Conservation (phyloP, 2,329 filamentous ascomycete species). For the Xylariaceae sp. region DNA sequence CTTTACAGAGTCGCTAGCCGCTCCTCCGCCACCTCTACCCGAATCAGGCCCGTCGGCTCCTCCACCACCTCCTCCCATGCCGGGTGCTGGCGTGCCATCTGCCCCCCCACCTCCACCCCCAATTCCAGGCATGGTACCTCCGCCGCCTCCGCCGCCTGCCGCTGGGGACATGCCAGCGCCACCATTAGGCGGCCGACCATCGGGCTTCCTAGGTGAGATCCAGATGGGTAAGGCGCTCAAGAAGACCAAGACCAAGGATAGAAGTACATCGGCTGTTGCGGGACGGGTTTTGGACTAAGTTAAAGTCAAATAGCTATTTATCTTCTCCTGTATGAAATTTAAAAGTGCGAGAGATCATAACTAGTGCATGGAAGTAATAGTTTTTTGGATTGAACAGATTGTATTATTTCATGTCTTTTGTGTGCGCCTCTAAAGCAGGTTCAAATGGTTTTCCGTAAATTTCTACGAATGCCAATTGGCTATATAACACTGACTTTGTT, state of each 20-base stretch:
- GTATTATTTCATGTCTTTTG: slow-evolving; percentile 20
- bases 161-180: slow-evolving; percentile 53
- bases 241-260: slow-evolving; percentile 91
- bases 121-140: slow-evolving; percentile 47
- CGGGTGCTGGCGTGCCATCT: slow-evolving; percentile 46
- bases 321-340: not conserved
- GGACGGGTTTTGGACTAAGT: slow-evolving; percentile 72
- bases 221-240: slow-evolving; percentile 77
- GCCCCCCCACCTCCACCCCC: slow-evolving; percentile 54
- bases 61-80: slow-evolving; percentile 46
- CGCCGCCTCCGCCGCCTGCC: slow-evolving; percentile 53
- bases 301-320: not conserved
- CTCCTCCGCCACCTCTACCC: slow-evolving; percentile 46
- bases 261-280: slow-evolving; percentile 72
- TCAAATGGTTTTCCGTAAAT: not conserved
- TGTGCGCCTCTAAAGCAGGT: slow-evolving; percentile 6
- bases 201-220: slow-evolving; percentile 80
- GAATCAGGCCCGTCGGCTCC: slow-evolving; percentile 45
- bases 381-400: slow-evolving; percentile 19
- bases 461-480: not conserved
- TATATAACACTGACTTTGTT: no score
- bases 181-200: slow-evolving; percentile 56
- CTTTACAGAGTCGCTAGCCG: slow-evolving; percentile 38
- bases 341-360: not conserved
- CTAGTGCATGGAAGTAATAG: not conserved